phyloP scores from a whole-genome alignment of 73 alveolate genomes.

The Paraurostyla sp. region DNA sequence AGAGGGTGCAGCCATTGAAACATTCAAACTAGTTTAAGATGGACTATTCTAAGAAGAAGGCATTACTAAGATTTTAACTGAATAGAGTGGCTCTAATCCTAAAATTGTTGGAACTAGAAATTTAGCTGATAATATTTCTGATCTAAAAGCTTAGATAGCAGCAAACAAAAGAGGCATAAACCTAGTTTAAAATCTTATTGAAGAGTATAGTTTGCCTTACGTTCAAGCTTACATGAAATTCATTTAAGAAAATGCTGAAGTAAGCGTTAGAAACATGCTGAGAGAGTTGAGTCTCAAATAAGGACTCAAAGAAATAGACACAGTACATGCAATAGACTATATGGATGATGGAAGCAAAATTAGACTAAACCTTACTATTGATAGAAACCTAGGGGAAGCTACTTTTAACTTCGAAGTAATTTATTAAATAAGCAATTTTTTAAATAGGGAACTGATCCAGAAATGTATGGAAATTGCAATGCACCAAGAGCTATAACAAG shows the following conservation, averaged over 20 bases:
- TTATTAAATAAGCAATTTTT: not conserved
- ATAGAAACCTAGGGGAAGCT: constrained; percentile 76
- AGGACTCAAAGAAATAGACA: constrained; percentile 68
- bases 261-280: constrained; percentile 83
- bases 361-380: constrained; percentile 70
- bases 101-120: constrained; percentile 77
- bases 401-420: constrained; percentile 82
- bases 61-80: constrained; percentile 66
- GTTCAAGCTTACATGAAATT: constrained; percentile 90
- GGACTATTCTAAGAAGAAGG: constrained; percentile 80
- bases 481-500: constrained; percentile 85
- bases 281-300: constrained; percentile 68
- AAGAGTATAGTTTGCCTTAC: constrained; percentile 76
- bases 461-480: constrained; percentile 80
- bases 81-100: constrained; percentile 67
- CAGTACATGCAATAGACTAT: constrained; percentile 78
- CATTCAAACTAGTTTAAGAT: constrained; percentile 78
- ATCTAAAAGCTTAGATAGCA: constrained; percentile 89
- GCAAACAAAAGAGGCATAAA: constrained; percentile 93
- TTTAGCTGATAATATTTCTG: constrained; percentile 82
- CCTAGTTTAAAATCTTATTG: constrained; percentile 75
- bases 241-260: constrained; percentile 87
- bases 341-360: constrained; percentile 92
- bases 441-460: constrained; percentile 70
- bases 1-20: constrained; percentile 84